These are phyloP conservation scores for Leccinum uliginosum DNA, from an alignment of 768 basidiomycete species.

Conservation along the genomic window DNA sequence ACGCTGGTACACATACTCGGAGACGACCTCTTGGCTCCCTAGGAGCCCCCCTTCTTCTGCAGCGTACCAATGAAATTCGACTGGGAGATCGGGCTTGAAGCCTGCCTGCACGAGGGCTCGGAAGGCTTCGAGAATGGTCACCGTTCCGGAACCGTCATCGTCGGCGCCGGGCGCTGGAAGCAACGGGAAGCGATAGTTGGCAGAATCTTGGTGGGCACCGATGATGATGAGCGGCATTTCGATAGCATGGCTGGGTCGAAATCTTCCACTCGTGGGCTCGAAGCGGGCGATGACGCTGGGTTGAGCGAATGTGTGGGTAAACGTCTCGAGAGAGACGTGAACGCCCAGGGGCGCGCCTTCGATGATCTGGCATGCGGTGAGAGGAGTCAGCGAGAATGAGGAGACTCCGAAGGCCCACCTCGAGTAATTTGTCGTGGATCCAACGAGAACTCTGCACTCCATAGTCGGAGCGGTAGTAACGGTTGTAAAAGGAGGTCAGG, in stretches of 20 bases:
- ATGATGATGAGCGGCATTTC: constrained; percentile 33
- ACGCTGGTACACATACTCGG: constrained; percentile 42
- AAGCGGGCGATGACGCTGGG: constrained; percentile 24
- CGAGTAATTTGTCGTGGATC: constrained; percentile 29
- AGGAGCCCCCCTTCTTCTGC: constrained; percentile 48
- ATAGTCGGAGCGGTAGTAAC: constrained; percentile 24
- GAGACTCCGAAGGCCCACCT: not conserved
- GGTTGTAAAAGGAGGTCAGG: constrained; percentile 39
- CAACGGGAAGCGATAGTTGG: constrained; percentile 35
- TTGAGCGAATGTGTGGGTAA: constrained; percentile 23
- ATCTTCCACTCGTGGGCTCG: constrained; percentile 12
- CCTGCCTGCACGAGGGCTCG: constrained; percentile 64
- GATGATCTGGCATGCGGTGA: constrained; percentile 5
- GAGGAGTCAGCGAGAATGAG: not conserved
- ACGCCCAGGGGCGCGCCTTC: constrained; percentile 11
- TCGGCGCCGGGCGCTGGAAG: constrained; percentile 48
- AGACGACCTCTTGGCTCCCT: constrained; percentile 46
- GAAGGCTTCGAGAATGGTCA: constrained; percentile 77
- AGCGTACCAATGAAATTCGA: constrained; percentile 86
- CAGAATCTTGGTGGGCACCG: constrained; percentile 42
- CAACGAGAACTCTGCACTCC: constrained; percentile 38
- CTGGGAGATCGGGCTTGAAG: constrained; percentile 58
- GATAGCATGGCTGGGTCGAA: constrained; percentile 3
- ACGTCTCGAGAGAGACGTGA: constrained; percentile 17
- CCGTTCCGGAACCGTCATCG: constrained; percentile 57